Evolutionary conservation across 2,329 filamentous ascomycete species (phyloP).

Genomic region (Magnaporthiopsis rhizophila): DNA sequence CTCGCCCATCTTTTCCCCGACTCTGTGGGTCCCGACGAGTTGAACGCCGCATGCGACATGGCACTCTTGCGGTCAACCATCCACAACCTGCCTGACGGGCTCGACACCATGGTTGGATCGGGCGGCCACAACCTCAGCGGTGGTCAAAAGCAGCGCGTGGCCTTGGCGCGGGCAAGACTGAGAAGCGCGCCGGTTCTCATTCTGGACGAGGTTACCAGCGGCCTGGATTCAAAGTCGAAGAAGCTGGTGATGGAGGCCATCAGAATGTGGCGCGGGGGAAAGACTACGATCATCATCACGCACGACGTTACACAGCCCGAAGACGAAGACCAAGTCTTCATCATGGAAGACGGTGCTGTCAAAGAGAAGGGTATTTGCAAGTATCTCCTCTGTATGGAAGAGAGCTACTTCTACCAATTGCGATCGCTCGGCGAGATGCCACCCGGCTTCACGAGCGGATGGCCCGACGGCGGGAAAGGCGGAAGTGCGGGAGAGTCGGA

Average conservation of each 20-base stretch:
- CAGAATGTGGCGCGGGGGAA: slow-evolving; percentile 65
- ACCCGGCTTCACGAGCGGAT: not conserved
- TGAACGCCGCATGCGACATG: slow-evolving; percentile 55
- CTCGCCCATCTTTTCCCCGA: slow-evolving; percentile 38
- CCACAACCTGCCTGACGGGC: slow-evolving; percentile 55
- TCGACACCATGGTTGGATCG: slow-evolving; percentile 63
- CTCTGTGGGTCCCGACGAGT: slow-evolving; percentile 40
- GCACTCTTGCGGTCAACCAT: slow-evolving; percentile 65
- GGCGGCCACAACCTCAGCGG: slow-evolving; percentile 70
- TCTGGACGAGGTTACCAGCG: slow-evolving; percentile 82
- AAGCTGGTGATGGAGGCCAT: slow-evolving; percentile 65
- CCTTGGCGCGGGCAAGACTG: slow-evolving; percentile 69
- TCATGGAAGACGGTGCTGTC: slow-evolving; percentile 63
- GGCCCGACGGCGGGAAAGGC: not conserved
- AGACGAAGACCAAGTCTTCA: slow-evolving; percentile 67
- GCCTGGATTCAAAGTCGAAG: slow-evolving; percentile 67
- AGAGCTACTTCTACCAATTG: slow-evolving; percentile 1
- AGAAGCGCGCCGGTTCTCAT: slow-evolving; percentile 74
- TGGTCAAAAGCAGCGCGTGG: slow-evolving; percentile 75
- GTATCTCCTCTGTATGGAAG: not conserved
- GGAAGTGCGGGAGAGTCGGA: not conserved
- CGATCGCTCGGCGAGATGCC: not conserved
- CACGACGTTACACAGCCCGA: slow-evolving; percentile 76
- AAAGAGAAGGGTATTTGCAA: slow-evolving; percentile 58
- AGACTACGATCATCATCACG: slow-evolving; percentile 89